Percentiles rank a stretch among this genome's conserved stretches.
Conservation (phyloP, 805 yeast species). For the Nakazawaea ishiwadae region DNA sequence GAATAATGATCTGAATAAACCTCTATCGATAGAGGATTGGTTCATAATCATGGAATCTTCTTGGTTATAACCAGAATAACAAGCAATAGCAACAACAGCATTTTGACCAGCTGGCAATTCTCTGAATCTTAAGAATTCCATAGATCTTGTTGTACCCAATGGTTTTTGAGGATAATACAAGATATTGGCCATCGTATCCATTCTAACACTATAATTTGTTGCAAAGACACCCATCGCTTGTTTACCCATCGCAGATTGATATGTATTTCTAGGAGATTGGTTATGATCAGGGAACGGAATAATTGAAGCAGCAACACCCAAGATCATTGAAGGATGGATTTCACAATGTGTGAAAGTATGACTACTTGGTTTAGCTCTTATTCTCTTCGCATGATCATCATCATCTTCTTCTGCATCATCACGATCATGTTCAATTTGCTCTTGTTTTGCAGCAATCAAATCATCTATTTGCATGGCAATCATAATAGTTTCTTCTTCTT, state of each 20-base stretch:
- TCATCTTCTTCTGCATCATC: conserved; percentile 43
- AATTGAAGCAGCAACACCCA: conserved; percentile 97
- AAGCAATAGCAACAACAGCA: conserved; percentile 96
- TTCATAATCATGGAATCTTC: conserved; percentile 99
- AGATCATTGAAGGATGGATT: conserved; percentile 97
- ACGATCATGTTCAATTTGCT: conserved; percentile 37
- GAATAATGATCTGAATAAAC: conserved; percentile 90
- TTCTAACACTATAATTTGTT: conserved; percentile 92
- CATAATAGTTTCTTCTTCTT: conserved; percentile 97
- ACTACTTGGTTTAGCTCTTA: conserved; percentile 57
- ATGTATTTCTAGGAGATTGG: conserved; percentile 98
- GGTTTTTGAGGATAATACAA: conserved; percentile 98
- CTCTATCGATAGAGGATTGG: conserved; percentile 95
- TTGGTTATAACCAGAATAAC: conserved; percentile 98
- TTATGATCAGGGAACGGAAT: conserved; percentile 99
- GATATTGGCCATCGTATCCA: conserved; percentile 99
- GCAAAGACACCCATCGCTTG: conserved; percentile 99
- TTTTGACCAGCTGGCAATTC: conserved; percentile 99
- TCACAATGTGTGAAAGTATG: conserved; percentile 98
- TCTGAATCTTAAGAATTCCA: conserved; percentile 96
- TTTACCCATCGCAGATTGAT: conserved; percentile 99
- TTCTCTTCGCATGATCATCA: conserved; percentile 83
- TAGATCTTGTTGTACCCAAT: conserved; percentile 93
- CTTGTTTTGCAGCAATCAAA: conserved; percentile 57
- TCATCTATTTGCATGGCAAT: conserved; percentile 99